Evolutionary conservation across 208 protist genomes (phyloP), one percentile per base, ranked within the genome.

Genomic region (Angomonas deanei): DNA sequence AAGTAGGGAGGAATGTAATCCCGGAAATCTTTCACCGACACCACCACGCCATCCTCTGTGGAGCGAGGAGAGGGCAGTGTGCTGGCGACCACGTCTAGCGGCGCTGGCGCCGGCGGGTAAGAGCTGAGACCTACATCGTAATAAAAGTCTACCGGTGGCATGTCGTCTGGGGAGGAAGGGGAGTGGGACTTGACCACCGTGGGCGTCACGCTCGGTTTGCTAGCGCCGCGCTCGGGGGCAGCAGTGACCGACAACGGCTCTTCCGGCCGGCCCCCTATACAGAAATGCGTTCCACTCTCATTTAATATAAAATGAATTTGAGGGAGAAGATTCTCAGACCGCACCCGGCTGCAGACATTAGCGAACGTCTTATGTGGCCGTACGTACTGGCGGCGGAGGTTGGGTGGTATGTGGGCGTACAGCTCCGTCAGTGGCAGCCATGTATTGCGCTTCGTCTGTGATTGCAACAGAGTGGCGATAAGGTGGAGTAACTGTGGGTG

Each of bases 1-100:
- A 96, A 96, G 69, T 92, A 96, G 19, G 85, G 77, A 23, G 91
- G 91, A 63, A 96, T 92, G 70, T 82, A 88, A 6, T 70, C 38
- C 15, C 88, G 75, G 54, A 96, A 94, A 42, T 76, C 82, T 21
- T 65, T 49, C n/a, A 96, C 62, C 8, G 84, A 70, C 47, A 96
- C 68, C 21, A 93, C 83, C 24, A 81, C 47, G 2, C 81, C 90
- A 33, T 86, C 77, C 1, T 64, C 77, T 42, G 75, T 83, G 23
- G 72, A 57, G 32, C 59, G 60, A 48, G 78, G 73, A 5, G 62
- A 28, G 2, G 33, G 61, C 23, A 88, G 71, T 15, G 84, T 59
- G 21, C 84, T 79, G 15, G 59, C 53, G 31, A 76, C 85, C 30
- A 87, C 83, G 64, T 88, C 63, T 54, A 96, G 87, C 68, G 90